Evolutionary conservation across 2,329 filamentous ascomycete genomes (phyloP).

Genomic region (Aureobasidium namibiae): DNA sequence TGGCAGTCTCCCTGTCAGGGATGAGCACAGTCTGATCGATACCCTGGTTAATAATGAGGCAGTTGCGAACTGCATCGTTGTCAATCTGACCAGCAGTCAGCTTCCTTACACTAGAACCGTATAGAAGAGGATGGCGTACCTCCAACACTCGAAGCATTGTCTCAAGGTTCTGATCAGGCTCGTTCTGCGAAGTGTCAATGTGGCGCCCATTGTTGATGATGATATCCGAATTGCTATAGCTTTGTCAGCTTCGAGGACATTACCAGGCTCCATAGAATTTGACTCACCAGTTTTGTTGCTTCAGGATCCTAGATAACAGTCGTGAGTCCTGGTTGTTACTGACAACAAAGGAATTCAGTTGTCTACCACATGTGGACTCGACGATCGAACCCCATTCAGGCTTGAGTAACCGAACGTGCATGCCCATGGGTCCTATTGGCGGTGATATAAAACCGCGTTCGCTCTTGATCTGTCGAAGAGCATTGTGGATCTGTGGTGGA

Average conservation of each 20-base stretch:
- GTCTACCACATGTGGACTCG: slow-evolving; percentile 65
- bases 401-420: slow-evolving; percentile 66
- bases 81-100: slow-evolving; percentile 52
- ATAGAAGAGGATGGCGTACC: slow-evolving; percentile 26
- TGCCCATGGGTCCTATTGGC: slow-evolving; percentile 78
- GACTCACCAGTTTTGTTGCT: slow-evolving; percentile 44
- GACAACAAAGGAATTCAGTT: slow-evolving; percentile 72
- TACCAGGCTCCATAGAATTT: background rate
- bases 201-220: slow-evolving; percentile 53
- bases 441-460: slow-evolving; percentile 60
- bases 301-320: slow-evolving; percentile 60
- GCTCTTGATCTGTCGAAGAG: slow-evolving; percentile 61
- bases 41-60: slow-evolving; percentile 70
- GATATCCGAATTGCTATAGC: slow-evolving; percentile 32
- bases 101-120: background rate
- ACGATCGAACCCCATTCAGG: slow-evolving; percentile 77
- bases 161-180: slow-evolving; percentile 64
- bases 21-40: slow-evolving; percentile 84
- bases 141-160: slow-evolving; percentile 73
- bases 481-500: slow-evolving; percentile 50
- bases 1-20: slow-evolving; percentile 56
- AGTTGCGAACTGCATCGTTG: slow-evolving; percentile 66
- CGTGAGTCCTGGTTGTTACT: slow-evolving; percentile 66
- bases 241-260: background rate
- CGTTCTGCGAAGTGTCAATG: slow-evolving; percentile 56